Evolutionary conservation across 1,139 yeast species (phyloP), one percentile per base, ranked within the genome.

Genomic region (Pichia sp.): DNA sequence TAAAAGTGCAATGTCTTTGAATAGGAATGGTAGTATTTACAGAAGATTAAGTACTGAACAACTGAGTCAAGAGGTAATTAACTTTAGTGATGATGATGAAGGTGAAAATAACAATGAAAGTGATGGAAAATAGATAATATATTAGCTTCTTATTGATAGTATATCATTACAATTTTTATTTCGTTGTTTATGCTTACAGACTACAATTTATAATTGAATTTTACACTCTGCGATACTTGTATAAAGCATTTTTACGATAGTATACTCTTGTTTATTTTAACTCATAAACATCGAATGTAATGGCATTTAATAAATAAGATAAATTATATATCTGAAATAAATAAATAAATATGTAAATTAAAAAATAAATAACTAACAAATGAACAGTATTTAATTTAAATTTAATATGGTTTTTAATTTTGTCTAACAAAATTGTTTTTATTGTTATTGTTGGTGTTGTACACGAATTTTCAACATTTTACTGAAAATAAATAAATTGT

Each of bases 11-110:
- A 28, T 44, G 22, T 44, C 36, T 18, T 10, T 50, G 19, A 38
- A 38, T 29, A 42, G 44, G 28, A 38, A 38, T 29, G 45, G 48
- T 38, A 33, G 46, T 36, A 18, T 36, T 13, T 43, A 53, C 28
- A 33, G 50, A 34, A 48, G 50, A 27, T 45, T 59, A 38, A 55
- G 59, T 34, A 47, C 58, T 14, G 62, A 56, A 22, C 62, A 60
- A 45, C 39, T 60, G 39, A 42, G 49, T 13, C 59, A 60, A 42
- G 62, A 60, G 38, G 58, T 59, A 27, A 44, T 60, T 33, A 56
- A 59, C 48, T 54, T 60, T 19, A 60, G 61, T 46, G 62, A 60
- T 45, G 59, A 56, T 18, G 53, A 50, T 46, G 61, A 59, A 43
- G 58, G 55, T n/a, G 50, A 44, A 8, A 30, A 30, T 39, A 46